Conservation (phyloP, 2,329 filamentous ascomycete genomes). For the Fusarium torreyae region DNA sequence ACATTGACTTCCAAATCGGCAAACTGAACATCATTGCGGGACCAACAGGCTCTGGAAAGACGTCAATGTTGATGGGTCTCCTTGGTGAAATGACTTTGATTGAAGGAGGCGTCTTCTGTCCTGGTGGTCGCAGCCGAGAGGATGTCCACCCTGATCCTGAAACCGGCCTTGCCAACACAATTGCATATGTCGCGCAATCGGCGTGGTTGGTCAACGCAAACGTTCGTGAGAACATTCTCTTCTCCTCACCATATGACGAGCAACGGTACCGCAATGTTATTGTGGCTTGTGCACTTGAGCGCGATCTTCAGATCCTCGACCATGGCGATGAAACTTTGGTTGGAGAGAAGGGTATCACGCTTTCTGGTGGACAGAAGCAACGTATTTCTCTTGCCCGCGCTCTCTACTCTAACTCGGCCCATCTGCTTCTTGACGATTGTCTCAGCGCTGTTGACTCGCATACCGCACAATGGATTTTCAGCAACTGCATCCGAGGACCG, state of each 20-base stretch:
- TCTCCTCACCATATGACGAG: constrained; percentile 85
- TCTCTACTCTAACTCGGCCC: constrained; percentile 94
- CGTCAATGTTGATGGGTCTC: constrained; percentile 94
- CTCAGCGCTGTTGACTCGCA: constrained; percentile 97
- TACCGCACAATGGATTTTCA: constrained; percentile 98
- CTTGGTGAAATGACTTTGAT: constrained; percentile 95
- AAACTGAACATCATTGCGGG: constrained; percentile 94
- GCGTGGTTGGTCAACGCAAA: constrained; percentile 97
- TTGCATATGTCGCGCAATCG: constrained; percentile 96
- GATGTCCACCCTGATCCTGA: constrained; percentile 85
- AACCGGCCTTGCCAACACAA: constrained; percentile 89
- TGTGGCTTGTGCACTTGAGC: constrained; percentile 89
- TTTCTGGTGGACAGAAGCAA: constrained; percentile 98
- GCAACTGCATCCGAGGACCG: constrained; percentile 89
- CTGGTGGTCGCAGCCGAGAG: constrained; percentile 87
- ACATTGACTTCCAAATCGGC: constrained; percentile 86
- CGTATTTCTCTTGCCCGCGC: constrained; percentile 96
- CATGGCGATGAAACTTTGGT: constrained; percentile 94
- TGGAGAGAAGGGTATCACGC: constrained; percentile 95
- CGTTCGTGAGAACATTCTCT: constrained; percentile 96
- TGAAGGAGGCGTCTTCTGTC: constrained; percentile 85
- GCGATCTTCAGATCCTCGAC: constrained; percentile 93
- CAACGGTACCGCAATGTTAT: constrained; percentile 90
- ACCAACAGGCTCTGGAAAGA: constrained; percentile 95
- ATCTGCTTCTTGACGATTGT: constrained; percentile 94